phyloP scores from a whole-genome alignment of 2,329 filamentous ascomycete genomes.

The Calonectria henricotiae region DNA sequence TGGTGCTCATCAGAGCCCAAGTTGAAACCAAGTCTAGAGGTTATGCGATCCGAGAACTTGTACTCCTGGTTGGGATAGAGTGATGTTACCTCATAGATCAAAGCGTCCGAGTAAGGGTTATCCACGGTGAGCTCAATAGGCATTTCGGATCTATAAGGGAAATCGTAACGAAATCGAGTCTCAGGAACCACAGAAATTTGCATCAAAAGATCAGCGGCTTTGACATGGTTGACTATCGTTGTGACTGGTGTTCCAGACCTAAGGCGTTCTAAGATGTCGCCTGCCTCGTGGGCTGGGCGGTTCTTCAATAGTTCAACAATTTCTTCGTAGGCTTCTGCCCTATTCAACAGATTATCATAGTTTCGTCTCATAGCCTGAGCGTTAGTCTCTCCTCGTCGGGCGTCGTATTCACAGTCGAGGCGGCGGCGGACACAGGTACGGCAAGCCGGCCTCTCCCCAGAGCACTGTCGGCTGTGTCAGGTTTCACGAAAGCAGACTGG shows the following conservation, averaged over 20 bases:
- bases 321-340: slow-evolving; percentile 39
- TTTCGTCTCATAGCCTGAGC: slow-evolving; percentile 41
- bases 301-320: slow-evolving; percentile 41
- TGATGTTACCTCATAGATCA: slow-evolving; percentile 50
- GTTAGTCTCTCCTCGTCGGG: slow-evolving; percentile 45
- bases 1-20: slow-evolving; percentile 37
- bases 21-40: background rate
- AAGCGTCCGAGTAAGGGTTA: slow-evolving; percentile 52
- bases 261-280: slow-evolving; percentile 56
- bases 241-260: slow-evolving; percentile 55
- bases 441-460: slow-evolving; percentile 49
- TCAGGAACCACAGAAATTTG: slow-evolving; percentile 60
- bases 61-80: slow-evolving; percentile 19
- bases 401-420: slow-evolving; percentile 43
- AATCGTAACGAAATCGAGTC: slow-evolving; percentile 59
- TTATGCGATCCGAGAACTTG: background rate
- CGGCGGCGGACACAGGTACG: slow-evolving; percentile 42
- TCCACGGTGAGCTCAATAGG: slow-evolving; percentile 35
- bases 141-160: slow-evolving; percentile 56
- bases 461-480: slow-evolving; percentile 45
- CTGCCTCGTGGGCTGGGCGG: slow-evolving; percentile 54
- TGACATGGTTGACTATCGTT: slow-evolving; percentile 56
- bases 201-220: slow-evolving; percentile 58
- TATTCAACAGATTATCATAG: slow-evolving; percentile 12
- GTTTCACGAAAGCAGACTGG: background rate